Base-by-base conservation (phyloP, 345 rosid species). In the Acer negundo region DNA sequence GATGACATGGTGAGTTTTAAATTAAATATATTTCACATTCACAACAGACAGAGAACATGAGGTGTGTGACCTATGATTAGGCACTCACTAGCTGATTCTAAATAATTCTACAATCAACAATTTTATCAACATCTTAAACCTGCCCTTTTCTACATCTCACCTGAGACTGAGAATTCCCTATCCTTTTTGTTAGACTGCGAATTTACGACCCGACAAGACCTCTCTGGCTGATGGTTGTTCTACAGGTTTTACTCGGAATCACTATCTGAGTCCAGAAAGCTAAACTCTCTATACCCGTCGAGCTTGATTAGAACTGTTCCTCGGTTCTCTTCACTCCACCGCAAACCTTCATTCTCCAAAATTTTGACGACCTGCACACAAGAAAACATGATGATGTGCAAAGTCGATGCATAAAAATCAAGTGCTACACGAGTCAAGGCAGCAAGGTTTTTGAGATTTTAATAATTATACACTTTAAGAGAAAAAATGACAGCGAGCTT, bases 261-360 rank as follows among this genome's bases (percentile, higher is more conserved):
- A 23, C 90, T 85, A 26, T 84, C 89, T 10, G 89, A 76, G 63
- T 88, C 94, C 80, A 87, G 82, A 86, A 95, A 95, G 87, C 83
- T 85, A 75, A 84, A 93, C 79, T 93, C 90, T 77, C 85, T 87
- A 78, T 67, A 70, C 20, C 90, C 93, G 4, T 82, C 91, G 74
- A 90, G 76, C 85, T 88, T 90, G 76, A 95, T 80, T 58, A 95
- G 81, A 70, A 95, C 47, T 22, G 92, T 88, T 63, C 98, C 99
- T 55, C 62, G 86, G 84, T 95, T 95, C 86, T 95, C 98, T 86
- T 93, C 96, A 10, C 74, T 84, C 85, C 88, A 92, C 38, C 74
- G 67, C 38, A 95, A 78, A 49, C 88, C 86, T 87, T 92, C 99
- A 71, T 83, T 80, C 76, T 90, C 89, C 67, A 88, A 72, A 78